These are phyloP conservation scores for Pseudonitzschia multiseries DNA, from an alignment of 108 stramenopile species.

Conservation along the genomic window DNA sequence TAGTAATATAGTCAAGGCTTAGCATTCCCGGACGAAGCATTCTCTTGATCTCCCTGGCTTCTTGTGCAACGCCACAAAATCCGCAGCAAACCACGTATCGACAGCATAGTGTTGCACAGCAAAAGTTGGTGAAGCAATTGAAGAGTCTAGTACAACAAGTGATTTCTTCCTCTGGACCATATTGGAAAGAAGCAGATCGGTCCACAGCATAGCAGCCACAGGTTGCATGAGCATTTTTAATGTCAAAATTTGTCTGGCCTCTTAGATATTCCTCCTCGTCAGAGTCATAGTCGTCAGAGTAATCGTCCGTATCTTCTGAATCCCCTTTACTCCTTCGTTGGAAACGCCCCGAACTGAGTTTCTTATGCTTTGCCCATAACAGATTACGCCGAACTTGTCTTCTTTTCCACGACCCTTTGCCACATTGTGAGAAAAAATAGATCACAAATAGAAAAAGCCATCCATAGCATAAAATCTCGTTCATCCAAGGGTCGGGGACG, in stretches of 20 bases:
- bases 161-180: constrained; percentile 18
- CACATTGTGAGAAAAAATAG: constrained; percentile 54
- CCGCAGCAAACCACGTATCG: constrained; percentile 68
- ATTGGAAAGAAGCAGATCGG: constrained; percentile 3
- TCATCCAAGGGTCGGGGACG: constrained; percentile 50
- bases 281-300: constrained; percentile 22
- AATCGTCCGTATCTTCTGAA: constrained; percentile 32
- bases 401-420: constrained; percentile 58
- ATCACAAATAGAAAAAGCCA: constrained; percentile 48
- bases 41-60: constrained; percentile 67
- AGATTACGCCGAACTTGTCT: constrained; percentile 64
- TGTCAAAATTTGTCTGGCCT: constrained; percentile 64
- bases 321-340: not conserved
- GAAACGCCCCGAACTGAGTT: constrained; percentile 17
- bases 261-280: constrained; percentile 34
- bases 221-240: constrained; percentile 67
- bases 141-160: constrained; percentile 48
- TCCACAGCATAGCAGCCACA: constrained; percentile 67
- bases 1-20: constrained; percentile 74
- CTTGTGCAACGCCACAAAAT: constrained; percentile 78
- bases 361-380: constrained; percentile 55
- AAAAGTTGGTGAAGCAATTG: constrained; percentile 34
- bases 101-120: constrained; percentile 44
- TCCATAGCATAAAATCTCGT: constrained; percentile 47
- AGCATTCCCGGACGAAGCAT: constrained; percentile 50